Conservation (phyloP, 176 grass and related monocot genomes). For the Pontederia crassipes region DNA sequence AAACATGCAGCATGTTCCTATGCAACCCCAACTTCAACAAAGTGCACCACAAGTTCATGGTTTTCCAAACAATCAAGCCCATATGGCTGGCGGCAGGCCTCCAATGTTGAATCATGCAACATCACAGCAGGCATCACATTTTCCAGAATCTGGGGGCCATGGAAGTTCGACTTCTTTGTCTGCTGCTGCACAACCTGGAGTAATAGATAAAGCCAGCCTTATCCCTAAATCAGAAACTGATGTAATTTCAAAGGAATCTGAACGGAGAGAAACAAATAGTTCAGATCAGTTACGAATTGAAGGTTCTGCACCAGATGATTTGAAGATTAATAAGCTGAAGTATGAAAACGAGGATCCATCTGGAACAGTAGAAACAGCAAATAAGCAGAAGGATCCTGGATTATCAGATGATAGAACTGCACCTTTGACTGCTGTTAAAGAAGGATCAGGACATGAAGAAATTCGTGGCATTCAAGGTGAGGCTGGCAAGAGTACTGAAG, state of each 20-base stretch:
- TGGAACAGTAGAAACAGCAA: background rate
- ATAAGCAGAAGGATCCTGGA: too few relatives aligned
- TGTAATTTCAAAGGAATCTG: slow-evolving; percentile 23
- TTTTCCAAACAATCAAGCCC: slow-evolving; percentile 23
- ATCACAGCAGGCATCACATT: slow-evolving; percentile 26
- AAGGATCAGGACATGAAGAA: background rate
- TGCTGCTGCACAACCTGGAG: slow-evolving; percentile 17
- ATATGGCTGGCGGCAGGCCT: slow-evolving; percentile 25
- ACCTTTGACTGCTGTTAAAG: background rate
- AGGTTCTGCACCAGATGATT: slow-evolving; percentile 16
- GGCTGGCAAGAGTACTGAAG: slow-evolving; percentile 6
- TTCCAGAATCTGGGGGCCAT: slow-evolving; percentile 15
- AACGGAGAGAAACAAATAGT: slow-evolving; percentile 2
- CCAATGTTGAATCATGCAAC: slow-evolving; percentile 21
- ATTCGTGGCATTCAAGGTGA: slow-evolving; percentile 1
- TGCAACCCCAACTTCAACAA: slow-evolving; percentile 3
- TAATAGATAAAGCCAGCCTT: slow-evolving; percentile 13
- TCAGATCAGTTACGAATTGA: slow-evolving; percentile 5
- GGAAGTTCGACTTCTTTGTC: slow-evolving; percentile 11
- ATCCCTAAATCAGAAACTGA: background rate
- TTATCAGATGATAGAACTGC: background rate
- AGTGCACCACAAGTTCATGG: slow-evolving; percentile 16
- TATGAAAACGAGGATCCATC: slow-evolving; percentile 16
- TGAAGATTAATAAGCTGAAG: slow-evolving; percentile 10
- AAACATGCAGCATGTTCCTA: slow-evolving; percentile 25